Evolutionary conservation across 2,329 filamentous ascomycete species (phyloP), one percentile per base, ranked within the genome.

Genomic region (Colletotrichum cuscutae): DNA sequence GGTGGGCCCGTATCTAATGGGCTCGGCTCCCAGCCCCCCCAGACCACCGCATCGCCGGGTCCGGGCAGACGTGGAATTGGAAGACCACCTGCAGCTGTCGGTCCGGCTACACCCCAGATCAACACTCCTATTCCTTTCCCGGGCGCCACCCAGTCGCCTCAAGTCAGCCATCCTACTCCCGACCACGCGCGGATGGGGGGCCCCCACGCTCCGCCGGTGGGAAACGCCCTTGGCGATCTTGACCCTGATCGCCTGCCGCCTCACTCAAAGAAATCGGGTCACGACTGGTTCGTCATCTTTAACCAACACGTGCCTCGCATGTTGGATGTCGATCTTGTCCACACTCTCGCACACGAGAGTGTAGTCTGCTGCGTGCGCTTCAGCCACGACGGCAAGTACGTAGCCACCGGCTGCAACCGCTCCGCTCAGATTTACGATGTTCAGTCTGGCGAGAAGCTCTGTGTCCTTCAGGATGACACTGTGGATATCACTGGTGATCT

Each of bases 371-470:
- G 97, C 81, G 97, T 99, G 46, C 91, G 97, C 71, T 99, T 99
- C 87, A 98, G 96, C 81, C 91, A 94, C 68, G 97, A 99, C 80
- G 97, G 97, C 77, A 95, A 97, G 80, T 98, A 94, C 77, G 94
- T 99, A 68, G 97, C 97, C 8, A 99, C 97, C 5, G 97, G 97
- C 56, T 98, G 97, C 88, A 99, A 99, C 84, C 89, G 95, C 75
- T 98, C 95, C n/a, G 97, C 97, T n/a, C 96, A 98, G 84, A 99
- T 99, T 78, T 99, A 97, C 82, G 97, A 99, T 76, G 96, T 98
- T 54, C 89, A 91, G 78, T 93, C 91, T 19, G 97, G 97, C 68
- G 91, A 94, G 77, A 97, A 96, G 82, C 91, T 98, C 65, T 97
- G 94, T 76, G 93, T 97, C 72, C 87, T 98, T 42, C 95, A 98